Conservation (phyloP, 495 filamentous ascomycete species). For the Pseudomonodictys pantanalensis region DNA sequence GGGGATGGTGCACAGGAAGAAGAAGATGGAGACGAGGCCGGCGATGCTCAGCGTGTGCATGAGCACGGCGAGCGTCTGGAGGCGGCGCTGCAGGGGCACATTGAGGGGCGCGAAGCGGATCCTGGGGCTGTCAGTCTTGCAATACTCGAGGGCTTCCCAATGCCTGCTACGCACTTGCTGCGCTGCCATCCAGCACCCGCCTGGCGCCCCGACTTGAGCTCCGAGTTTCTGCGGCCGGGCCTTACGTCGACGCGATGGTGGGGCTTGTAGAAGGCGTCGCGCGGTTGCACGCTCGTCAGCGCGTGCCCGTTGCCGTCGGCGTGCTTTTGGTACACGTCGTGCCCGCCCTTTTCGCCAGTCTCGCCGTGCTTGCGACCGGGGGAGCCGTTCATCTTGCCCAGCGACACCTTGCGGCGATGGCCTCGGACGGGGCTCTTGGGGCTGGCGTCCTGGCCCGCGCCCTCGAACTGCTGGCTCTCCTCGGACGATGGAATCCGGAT, state of each 20-base stretch:
- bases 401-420: constrained; percentile 21
- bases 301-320: constrained; percentile 8
- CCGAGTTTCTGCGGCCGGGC: background rate
- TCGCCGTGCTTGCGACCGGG: constrained; percentile 2
- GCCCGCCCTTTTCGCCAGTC: background rate
- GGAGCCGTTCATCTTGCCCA: constrained; percentile 25
- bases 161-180: constrained; percentile 34
- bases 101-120: constrained; percentile 86
- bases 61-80: constrained; percentile 85
- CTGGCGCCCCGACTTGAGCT: constrained; percentile 37
- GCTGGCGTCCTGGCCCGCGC: constrained; percentile 26
- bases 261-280: no score
- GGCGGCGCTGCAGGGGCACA: constrained; percentile 76
- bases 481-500: constrained; percentile 5
- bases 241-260: no score
- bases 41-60: constrained; percentile 81
- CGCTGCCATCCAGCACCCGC: constrained; percentile 41
- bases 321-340: constrained; percentile 16
- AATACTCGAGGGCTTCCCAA: background rate
- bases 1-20: constrained; percentile 85
- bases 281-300: constrained; percentile 25
- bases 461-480: constrained; percentile 26
- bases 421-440: constrained; percentile 23
- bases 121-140: constrained; percentile 39
- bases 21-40: constrained; percentile 73